phyloP scores from a whole-genome alignment of 2,329 filamentous ascomycete genomes.

The Corynespora cassiicola region DNA sequence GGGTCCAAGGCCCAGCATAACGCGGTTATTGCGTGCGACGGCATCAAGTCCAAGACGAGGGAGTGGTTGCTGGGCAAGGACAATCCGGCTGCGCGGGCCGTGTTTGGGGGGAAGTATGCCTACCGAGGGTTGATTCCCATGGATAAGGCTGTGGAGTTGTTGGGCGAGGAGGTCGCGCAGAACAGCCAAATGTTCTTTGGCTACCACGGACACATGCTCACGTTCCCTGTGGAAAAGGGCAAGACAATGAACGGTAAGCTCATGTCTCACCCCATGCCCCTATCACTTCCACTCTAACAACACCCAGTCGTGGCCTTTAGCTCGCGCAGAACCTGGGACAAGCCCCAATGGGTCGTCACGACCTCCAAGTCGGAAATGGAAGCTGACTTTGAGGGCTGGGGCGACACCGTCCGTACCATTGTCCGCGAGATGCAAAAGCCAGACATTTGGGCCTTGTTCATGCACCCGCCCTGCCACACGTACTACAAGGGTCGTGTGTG shows the following conservation, averaged over 20 bases:
- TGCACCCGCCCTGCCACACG: constrained; percentile 55
- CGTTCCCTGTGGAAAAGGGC: constrained; percentile 67
- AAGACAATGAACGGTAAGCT: constrained; percentile 61
- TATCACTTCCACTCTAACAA: constrained; percentile 9
- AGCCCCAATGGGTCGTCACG: constrained; percentile 40
- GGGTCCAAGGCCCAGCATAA: constrained; percentile 54
- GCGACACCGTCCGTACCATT: constrained; percentile 36
- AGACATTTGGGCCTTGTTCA: constrained; percentile 65
- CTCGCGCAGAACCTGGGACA: constrained; percentile 39
- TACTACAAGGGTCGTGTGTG: constrained; percentile 56
- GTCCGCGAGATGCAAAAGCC: constrained; percentile 54
- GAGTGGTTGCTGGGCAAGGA: constrained; percentile 59
- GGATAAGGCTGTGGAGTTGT: constrained; percentile 55
- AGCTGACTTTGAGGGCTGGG: constrained; percentile 37
- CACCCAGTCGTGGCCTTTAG: constrained; percentile 41
- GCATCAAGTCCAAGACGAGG: constrained; percentile 66
- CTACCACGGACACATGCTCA: constrained; percentile 65
- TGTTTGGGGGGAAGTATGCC: constrained; percentile 66
- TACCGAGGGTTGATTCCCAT: constrained; percentile 70
- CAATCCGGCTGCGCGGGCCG: constrained; percentile 51
- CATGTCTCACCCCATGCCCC: too few species aligned
- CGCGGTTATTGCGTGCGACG: constrained; percentile 68
- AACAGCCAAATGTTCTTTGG: constrained; percentile 67
- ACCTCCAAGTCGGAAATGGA: constrained; percentile 42
- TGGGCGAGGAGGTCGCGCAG: constrained; percentile 59